Base-by-base conservation (phyloP, 1,284 basidiomycete species). In the Flammula alnicola region DNA sequence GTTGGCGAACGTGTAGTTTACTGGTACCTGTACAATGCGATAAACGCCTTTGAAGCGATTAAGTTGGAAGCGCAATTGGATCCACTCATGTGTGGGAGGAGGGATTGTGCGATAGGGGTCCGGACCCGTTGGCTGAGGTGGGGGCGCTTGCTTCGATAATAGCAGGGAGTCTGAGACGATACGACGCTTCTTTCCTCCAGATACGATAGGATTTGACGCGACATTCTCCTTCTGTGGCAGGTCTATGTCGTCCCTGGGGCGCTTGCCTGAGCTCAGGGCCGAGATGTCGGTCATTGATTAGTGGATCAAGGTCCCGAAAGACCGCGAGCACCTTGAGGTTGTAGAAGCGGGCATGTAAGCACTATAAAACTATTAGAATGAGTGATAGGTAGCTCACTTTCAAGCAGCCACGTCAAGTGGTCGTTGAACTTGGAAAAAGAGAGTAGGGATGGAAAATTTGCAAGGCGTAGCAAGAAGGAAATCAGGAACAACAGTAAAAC, bases 1-100 rank as follows among this genome's bases (percentile, higher is more conserved):
- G 42, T 53, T 48, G 30, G 51, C 51, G 26, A 53, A 49, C n/a
- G 42, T 49, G 39, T 53, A 53, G 31, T 48, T 53, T 11, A 37
- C 29, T 14, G 51, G 51, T 12, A 53, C 46, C 36, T 53, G 47
- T 10, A 49, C 51, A 31, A 47, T 32, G 11, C 51, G 51, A 11
- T 45, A 53, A 11, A 53, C 46, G 9, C 51, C 51, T 35, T 44
- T 33, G 37, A 45, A 48, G 10, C 43, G 36, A 31, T 53, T 30
- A 16, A 53, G 43, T 17, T 48, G 46, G 42, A 53, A 53, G 11
- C 46, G 22, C 20, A 53, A 42, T 29, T 48, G 42, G 41, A 53
- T 27, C 38, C 42, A 48, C 11, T 44, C 42, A 12, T 35, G 44
- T n/a, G 47, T 42, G 0, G 51, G 35, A 17, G 47, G 19, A 12